Base-by-base conservation (phyloP, 2,329 filamentous ascomycete genomes). In the Diaporthe australafricana region DNA sequence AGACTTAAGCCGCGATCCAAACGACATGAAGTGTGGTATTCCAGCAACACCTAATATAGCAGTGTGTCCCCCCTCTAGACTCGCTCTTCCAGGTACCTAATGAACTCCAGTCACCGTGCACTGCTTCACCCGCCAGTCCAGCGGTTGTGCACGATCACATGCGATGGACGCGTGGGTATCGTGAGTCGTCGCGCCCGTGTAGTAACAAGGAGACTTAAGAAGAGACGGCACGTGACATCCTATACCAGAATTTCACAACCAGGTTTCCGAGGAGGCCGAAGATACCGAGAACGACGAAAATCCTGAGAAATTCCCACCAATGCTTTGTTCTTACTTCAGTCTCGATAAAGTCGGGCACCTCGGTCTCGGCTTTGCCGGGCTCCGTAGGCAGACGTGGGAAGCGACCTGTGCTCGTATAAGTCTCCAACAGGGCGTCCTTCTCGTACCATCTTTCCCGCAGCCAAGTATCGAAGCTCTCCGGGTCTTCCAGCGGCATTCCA, bases 341-440 rank as follows among this genome's bases (percentile, higher is more conserved):
- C 80, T 91, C 89, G 76, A 91, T 83, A 67, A 87, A 88, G 0
- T 76, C 78, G 20, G 76, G 74, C 5, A 76, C 76, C 3, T 76
- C 76, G 32, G 66, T 50, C 57, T 82, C 81, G 55, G 82, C 78
- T 62, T 81, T 80, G n/a, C 81, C 82, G 20, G 81, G 78, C 6
- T 77, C 74, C 27, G 77, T 85, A 8, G 90, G 85, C 74, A 92
- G 91, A 5, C 91, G 87, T 0, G 96, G 96, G 78, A 98, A 98
- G 25, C 92, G 89, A 3, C 93, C 94, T 2, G 92, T 95, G 20
- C 88, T 86, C 70, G 92, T 84, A 80, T 94, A 98, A 75, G 94
- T 89, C 76, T 98, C 95, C 78, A 99, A 89, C 56, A 98, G 86
- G 38, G 90, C 90, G 77, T 99, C 96, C 81, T 99, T 99, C 80